Evolutionary conservation across 2,329 filamentous ascomycete genomes (phyloP).

Genomic region (Penicillium sp.): DNA sequence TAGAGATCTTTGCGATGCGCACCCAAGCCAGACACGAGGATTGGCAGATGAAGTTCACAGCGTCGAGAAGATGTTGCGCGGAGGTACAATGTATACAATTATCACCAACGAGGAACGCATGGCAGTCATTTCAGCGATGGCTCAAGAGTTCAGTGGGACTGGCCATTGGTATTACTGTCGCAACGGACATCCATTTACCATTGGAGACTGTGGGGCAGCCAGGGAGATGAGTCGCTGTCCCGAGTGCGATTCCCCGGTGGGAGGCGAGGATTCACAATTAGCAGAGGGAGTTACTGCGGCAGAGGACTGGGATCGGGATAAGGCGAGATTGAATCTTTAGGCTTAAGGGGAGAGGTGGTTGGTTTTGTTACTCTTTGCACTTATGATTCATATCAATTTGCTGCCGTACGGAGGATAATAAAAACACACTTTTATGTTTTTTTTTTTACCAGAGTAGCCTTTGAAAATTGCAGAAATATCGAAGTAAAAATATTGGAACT

Average conservation of each 20-base stretch:
- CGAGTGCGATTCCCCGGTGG: conserved; percentile 59
- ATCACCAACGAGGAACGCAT: conserved; percentile 54
- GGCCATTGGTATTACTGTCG: conserved; percentile 50
- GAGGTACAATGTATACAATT: conserved; percentile 48
- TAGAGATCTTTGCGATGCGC: conserved; percentile 23
- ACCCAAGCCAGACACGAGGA: conserved; percentile 30
- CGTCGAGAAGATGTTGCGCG: conserved; percentile 47
- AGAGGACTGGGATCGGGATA: neutral
- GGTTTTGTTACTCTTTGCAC: neutral
- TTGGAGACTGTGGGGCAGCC: conserved; percentile 66
- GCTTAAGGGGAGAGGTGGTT: neutral
- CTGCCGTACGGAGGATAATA: neutral
- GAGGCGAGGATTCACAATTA: conserved; percentile 41
- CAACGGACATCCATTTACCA: conserved; percentile 53
- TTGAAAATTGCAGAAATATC: neutral
- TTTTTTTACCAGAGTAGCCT: neutral
- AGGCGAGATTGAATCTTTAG: neutral
- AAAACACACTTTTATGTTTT: neutral
- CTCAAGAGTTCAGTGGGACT: conserved; percentile 49
- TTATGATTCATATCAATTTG: neutral
- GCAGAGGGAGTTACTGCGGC: neutral
- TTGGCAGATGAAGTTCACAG: conserved; percentile 49
- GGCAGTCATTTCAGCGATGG: conserved; percentile 54
- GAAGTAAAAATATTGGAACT: neutral
- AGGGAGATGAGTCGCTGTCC: conserved; percentile 62